Evolutionary conservation across 2,329 filamentous ascomycete species (phyloP).

Genomic region (Xenosphaeropsis pyriputrescens): DNA sequence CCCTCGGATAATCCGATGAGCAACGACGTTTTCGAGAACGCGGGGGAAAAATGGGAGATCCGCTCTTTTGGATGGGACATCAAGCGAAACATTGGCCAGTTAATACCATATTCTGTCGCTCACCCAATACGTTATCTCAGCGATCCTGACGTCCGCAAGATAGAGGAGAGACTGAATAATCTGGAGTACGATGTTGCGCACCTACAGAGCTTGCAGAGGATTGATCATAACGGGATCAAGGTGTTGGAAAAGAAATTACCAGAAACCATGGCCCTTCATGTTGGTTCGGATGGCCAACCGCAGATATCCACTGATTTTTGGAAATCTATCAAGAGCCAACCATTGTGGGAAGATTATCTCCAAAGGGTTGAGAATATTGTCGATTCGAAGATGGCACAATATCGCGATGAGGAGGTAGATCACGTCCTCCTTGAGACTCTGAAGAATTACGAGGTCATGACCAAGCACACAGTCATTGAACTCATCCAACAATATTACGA

Average conservation of each 20-base stretch:
- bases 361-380: constrained; percentile 26
- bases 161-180: constrained; percentile 8
- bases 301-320: constrained; percentile 48
- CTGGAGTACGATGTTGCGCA: constrained; percentile 10
- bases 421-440: constrained; percentile 26
- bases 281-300: constrained; percentile 32
- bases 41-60: background rate
- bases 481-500: constrained; percentile 1
- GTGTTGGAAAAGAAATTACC: constrained; percentile 36
- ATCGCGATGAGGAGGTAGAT: constrained; percentile 31
- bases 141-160: constrained; percentile 7
- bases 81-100: constrained; percentile 8
- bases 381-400: constrained; percentile 17
- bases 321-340: constrained; percentile 35
- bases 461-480: constrained; percentile 3
- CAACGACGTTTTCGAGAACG: no score
- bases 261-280: constrained; percentile 37
- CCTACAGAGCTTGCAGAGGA: constrained; percentile 4
- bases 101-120: constrained; percentile 9
- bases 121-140: constrained; percentile 7
- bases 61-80: constrained; percentile 4
- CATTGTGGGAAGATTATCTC: constrained; percentile 24
- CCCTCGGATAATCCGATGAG: no score
- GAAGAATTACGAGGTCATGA: constrained; percentile 17
- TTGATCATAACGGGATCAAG: constrained; percentile 18